Evolutionary conservation across 1,284 basidiomycete species (phyloP).

Genomic region (Cyathus olla): DNA sequence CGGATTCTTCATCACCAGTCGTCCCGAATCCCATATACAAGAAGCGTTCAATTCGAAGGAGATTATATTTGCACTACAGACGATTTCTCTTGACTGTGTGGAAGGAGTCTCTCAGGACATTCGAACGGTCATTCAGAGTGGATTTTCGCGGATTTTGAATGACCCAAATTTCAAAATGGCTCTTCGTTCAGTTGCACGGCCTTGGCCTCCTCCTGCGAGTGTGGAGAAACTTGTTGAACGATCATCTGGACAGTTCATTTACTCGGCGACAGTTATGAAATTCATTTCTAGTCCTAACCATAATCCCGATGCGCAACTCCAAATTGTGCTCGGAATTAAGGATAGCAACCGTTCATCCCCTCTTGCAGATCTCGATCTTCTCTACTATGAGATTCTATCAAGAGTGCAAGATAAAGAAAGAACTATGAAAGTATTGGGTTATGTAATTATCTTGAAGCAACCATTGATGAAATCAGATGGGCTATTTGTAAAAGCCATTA

Average conservation of each 20-base stretch:
- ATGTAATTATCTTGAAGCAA: background rate
- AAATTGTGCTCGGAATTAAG: constrained; percentile 6
- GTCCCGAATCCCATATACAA: background rate
- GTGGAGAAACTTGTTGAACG: constrained; percentile 8
- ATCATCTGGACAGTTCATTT: constrained; percentile 7
- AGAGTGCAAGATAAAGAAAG: background rate
- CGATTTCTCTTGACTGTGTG: background rate
- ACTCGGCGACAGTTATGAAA: constrained; percentile 16
- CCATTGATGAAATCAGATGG: background rate
- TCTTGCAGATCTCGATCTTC: constrained; percentile 12
- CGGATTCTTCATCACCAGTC: background rate
- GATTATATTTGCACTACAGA: background rate
- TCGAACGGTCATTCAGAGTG: background rate
- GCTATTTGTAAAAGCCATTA: background rate
- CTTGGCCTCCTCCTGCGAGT: constrained; percentile 3
- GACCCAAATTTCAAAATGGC: background rate
- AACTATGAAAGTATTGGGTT: background rate
- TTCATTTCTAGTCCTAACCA: constrained; percentile 9
- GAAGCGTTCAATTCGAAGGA: background rate
- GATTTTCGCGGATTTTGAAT: background rate
- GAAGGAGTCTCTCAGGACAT: background rate
- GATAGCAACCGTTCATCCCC: constrained; percentile 2
- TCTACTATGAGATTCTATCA: constrained; percentile 14
- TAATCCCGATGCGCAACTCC: constrained; percentile 7
- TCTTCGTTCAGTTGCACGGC: background rate